A percentile compares a stretch with the other conserved stretches of the same genome.
Conservation (phyloP, 352 stramenopile species). For the Globisporangium acanthophoron region DNA sequence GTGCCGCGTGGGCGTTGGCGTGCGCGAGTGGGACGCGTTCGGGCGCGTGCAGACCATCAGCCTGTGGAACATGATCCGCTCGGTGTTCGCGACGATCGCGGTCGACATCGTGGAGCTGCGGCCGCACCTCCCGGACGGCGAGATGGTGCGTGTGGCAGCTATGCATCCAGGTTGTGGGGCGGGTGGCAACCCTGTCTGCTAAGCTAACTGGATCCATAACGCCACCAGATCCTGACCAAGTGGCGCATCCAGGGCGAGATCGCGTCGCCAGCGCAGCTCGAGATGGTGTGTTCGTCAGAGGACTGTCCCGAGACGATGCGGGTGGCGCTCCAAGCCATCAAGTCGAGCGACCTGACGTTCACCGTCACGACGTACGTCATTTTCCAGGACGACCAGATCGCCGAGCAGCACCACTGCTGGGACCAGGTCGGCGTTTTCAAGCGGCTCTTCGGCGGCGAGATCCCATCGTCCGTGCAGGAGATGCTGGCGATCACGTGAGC, state of each 20-base stretch:
- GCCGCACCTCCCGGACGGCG: conserved; percentile 62
- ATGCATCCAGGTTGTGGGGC: too few relatives aligned
- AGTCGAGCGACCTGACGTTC: conserved; percentile 78
- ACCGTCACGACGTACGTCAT: conserved; percentile 82
- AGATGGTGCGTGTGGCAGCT: conserved; percentile 35
- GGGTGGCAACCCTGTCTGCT: too few relatives aligned
- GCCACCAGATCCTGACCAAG: conserved; percentile 65
- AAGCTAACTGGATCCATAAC: too few relatives aligned
- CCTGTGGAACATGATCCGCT: conserved; percentile 81
- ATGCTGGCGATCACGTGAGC: conserved; percentile 41
- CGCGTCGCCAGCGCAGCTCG: conserved; percentile 48
- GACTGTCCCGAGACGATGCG: conserved; percentile 67
- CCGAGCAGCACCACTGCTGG: conserved; percentile 78
- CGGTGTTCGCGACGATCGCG: conserved; percentile 65
- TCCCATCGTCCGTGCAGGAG: conserved; percentile 42
- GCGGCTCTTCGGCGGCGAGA: conserved; percentile 70
- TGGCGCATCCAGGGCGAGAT: conserved; percentile 81
- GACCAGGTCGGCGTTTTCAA: conserved; percentile 82
- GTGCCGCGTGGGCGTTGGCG: conserved; percentile 65
- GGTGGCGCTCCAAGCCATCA: conserved; percentile 64
- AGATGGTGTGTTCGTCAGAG: conserved; percentile 57
- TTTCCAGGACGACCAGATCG: conserved; percentile 65
- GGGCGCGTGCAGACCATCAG: conserved; percentile 66
- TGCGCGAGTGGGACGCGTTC: conserved; percentile 77
- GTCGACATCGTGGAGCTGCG: conserved; percentile 79